Percentiles rank a stretch among this genome's conserved stretches.
Evolutionary conservation across 2,329 filamentous ascomycete species (phyloP).

Genomic region (Seiridium cupressi): DNA sequence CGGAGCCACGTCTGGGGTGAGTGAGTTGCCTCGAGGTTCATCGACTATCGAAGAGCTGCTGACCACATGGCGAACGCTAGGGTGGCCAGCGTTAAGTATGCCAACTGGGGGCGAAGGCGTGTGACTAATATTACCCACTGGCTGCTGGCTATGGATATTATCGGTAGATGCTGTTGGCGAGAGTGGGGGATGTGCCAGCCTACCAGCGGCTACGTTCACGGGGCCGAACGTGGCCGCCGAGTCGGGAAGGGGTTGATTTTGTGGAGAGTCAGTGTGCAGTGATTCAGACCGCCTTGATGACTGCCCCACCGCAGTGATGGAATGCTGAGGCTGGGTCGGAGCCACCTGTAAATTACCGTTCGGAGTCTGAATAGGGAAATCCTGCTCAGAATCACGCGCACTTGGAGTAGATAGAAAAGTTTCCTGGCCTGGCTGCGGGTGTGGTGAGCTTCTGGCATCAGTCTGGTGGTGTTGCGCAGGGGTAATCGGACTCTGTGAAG

Average conservation of each 20-base stretch:
- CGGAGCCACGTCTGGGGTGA: conserved; percentile 16
- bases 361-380: conserved; percentile 4
- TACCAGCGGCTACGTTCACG: conserved; percentile 7
- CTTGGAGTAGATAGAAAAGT: background rate
- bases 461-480: background rate
- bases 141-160: background rate
- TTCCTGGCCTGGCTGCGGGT: background rate
- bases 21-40: conserved; percentile 13
- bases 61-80: background rate
- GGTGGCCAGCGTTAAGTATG: background rate
- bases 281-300: background rate
- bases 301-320: conserved; percentile 17
- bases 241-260: conserved; percentile 10
- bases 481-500: background rate
- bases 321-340: conserved; percentile 16
- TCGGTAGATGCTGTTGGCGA: background rate
- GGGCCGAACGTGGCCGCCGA: conserved; percentile 10
- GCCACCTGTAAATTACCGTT: background rate
- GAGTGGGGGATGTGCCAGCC: conserved; percentile 2
- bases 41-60: conserved; percentile 4
- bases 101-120: conserved; percentile 7
- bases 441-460: background rate
- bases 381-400: background rate
- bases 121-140: conserved; percentile 7
- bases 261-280: conserved; percentile 11